A percentile compares a stretch with the other conserved stretches of the same genome.
Conservation (phyloP, 306 rosid genomes). For the Arachis hypogaea region DNA sequence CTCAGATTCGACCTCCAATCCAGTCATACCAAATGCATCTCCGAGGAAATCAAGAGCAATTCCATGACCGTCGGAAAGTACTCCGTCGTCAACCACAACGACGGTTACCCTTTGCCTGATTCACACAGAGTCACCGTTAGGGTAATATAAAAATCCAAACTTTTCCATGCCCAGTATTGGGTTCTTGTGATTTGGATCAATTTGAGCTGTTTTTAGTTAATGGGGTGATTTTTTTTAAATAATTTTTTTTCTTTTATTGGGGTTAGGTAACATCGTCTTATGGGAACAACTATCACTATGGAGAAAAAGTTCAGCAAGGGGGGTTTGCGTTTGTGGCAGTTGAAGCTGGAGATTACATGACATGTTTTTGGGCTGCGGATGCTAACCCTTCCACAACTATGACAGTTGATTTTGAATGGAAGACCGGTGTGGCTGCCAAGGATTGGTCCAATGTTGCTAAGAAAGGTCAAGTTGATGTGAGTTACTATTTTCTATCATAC, state of each 20-base stretch:
- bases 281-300: slow-evolving; percentile 74
- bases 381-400: slow-evolving; percentile 58
- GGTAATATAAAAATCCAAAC: slow-evolving; percentile 52
- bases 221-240: neutral
- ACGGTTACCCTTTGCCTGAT: slow-evolving; percentile 71
- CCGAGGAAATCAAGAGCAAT: slow-evolving; percentile 82
- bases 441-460: slow-evolving; percentile 97
- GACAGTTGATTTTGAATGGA: slow-evolving; percentile 89
- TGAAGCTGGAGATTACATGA: slow-evolving; percentile 88
- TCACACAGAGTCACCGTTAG: slow-evolving; percentile 77
- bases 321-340: slow-evolving; percentile 69
- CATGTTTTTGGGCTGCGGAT: slow-evolving; percentile 84
- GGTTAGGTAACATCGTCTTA: slow-evolving; percentile 76
- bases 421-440: slow-evolving; percentile 88
- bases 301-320: slow-evolving; percentile 70
- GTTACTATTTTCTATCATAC: slow-evolving; percentile 22
- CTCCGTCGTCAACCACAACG: slow-evolving; percentile 65
- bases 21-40: slow-evolving; percentile 84
- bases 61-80: slow-evolving; percentile 93
- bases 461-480: slow-evolving; percentile 90
- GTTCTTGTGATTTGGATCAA: slow-evolving; percentile 20
- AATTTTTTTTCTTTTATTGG: neutral
- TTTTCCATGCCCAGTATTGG: slow-evolving; percentile 24
- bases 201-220: slow-evolving; percentile 9
- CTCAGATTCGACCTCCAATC: slow-evolving; percentile 88